Percentiles rank a stretch among this genome's conserved stretches.
Evolutionary conservation across 2,329 filamentous ascomycete genomes (phyloP).

Genomic region (Myriosclerotinia scirpicola): DNA sequence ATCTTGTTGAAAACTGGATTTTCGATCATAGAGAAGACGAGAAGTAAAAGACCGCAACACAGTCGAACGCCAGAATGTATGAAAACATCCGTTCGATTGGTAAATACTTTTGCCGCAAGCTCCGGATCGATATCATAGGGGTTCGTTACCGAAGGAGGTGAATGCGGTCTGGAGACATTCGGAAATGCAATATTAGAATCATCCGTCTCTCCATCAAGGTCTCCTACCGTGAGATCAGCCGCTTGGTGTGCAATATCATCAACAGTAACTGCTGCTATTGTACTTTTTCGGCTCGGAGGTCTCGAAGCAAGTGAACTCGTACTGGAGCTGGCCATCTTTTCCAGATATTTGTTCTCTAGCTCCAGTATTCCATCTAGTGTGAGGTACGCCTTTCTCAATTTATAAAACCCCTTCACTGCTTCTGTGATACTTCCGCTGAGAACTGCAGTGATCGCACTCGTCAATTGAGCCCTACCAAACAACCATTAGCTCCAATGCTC

Average conservation of each 20-base stretch:
- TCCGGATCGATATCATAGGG: constrained; percentile 38
- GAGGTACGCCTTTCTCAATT: constrained; percentile 82
- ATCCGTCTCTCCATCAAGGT: constrained; percentile 3
- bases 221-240: constrained; percentile 2
- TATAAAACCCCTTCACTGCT: constrained; percentile 88
- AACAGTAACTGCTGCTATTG: background rate
- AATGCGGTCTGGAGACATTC: constrained; percentile 12
- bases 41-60: constrained; percentile 81
- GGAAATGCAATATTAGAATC: constrained; percentile 8
- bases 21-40: constrained; percentile 82
- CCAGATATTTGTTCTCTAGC: constrained; percentile 62
- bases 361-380: constrained; percentile 78
- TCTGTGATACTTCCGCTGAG: constrained; percentile 92
- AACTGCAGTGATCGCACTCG: constrained; percentile 84
- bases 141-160: constrained; percentile 25
- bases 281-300: background rate
- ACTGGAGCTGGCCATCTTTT: constrained; percentile 35
- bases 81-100: constrained; percentile 78
- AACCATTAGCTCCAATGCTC: constrained; percentile 18
- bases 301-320: constrained; percentile 26
- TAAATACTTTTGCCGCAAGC: constrained; percentile 61
- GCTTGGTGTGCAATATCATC: constrained; percentile 16
- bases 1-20: constrained; percentile 88
- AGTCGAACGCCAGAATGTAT: constrained; percentile 86
- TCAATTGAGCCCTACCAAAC: constrained; percentile 68